These are phyloP conservation scores for Middelhovenomyces tepae DNA, from an alignment of 805 yeast genomes.

Conservation along the genomic window DNA sequence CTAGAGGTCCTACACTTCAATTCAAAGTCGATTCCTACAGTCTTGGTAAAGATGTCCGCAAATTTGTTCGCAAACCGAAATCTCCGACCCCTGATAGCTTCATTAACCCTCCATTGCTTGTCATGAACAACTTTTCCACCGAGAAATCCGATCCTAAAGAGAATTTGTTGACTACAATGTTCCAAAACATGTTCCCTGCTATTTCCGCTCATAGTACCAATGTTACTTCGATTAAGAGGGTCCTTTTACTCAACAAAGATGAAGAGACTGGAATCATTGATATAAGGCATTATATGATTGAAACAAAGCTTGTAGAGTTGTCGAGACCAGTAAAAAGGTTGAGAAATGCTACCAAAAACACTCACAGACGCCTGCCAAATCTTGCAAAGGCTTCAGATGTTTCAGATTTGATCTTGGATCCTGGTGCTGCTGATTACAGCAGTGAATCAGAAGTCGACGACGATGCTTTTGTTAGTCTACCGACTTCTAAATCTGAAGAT, in stretches of 20 bases:
- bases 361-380: slow-evolving; percentile 62
- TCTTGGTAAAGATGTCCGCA: slow-evolving; percentile 69
- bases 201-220: slow-evolving; percentile 77
- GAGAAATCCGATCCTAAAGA: slow-evolving; percentile 62
- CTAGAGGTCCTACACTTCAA: slow-evolving; percentile 89
- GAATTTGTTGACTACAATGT: slow-evolving; percentile 74
- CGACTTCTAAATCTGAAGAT: slow-evolving; percentile 18
- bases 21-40: slow-evolving; percentile 73
- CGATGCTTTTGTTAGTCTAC: slow-evolving; percentile 19
- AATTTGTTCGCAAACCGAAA: slow-evolving; percentile 67
- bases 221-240: slow-evolving; percentile 70
- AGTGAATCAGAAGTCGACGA: slow-evolving; percentile 94
- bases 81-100: slow-evolving; percentile 58
- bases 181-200: slow-evolving; percentile 95
- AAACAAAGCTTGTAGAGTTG: slow-evolving; percentile 67
- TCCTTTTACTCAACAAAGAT: slow-evolving; percentile 70
- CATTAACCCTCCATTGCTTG: slow-evolving; percentile 77
- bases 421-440: slow-evolving; percentile 73
- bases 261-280: slow-evolving; percentile 65
- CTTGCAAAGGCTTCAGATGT: slow-evolving; percentile 62
- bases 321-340: slow-evolving; percentile 64
- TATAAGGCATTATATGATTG: slow-evolving; percentile 81
- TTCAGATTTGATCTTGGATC: slow-evolving; percentile 75
- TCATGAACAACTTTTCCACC: slow-evolving; percentile 77
- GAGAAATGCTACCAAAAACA: slow-evolving; percentile 50